These are phyloP conservation scores for Trichophyton rubrum DNA, from an alignment of 2,329 filamentous ascomycete species.

Conservation along the genomic window DNA sequence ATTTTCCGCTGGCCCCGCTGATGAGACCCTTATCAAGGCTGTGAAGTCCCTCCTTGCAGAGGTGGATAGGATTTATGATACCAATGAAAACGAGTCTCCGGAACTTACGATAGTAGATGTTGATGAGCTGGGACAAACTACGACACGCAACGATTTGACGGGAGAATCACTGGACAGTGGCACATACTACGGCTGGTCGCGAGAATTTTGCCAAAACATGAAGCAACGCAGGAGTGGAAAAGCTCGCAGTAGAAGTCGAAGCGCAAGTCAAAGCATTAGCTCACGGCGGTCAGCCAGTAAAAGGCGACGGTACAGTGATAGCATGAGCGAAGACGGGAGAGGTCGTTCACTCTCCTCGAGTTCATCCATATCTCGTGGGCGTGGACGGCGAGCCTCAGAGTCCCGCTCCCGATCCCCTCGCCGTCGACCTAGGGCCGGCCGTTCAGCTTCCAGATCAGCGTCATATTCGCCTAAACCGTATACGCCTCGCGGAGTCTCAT, in stretches of 20 bases:
- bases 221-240: constrained; percentile 36
- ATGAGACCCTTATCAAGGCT: constrained; percentile 51
- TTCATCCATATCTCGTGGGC: constrained; percentile 19
- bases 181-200: constrained; percentile 83
- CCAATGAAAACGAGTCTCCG: constrained; percentile 36
- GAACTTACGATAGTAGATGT: constrained; percentile 47
- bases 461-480: constrained; percentile 16
- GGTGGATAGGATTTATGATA: constrained; percentile 55
- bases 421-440: constrained; percentile 10
- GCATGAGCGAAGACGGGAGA: constrained; percentile 20
- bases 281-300: constrained; percentile 30
- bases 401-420: constrained; percentile 20
- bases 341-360: constrained; percentile 14
- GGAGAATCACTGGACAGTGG: constrained; percentile 53
- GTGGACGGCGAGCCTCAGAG: constrained; percentile 13
- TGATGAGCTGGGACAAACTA: constrained; percentile 61
- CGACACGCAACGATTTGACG: constrained; percentile 53
- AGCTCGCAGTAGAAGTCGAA: constrained; percentile 28
- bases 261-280: constrained; percentile 37
- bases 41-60: constrained; percentile 60
- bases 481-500: constrained; percentile 9
- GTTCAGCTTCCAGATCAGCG: constrained; percentile 17
- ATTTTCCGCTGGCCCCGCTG: constrained; percentile 55
- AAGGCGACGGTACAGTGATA: constrained; percentile 30
- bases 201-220: constrained; percentile 69